Evolutionary conservation across 1,284 basidiomycete species (phyloP).

Genomic region (Melampsora larici-populina): DNA sequence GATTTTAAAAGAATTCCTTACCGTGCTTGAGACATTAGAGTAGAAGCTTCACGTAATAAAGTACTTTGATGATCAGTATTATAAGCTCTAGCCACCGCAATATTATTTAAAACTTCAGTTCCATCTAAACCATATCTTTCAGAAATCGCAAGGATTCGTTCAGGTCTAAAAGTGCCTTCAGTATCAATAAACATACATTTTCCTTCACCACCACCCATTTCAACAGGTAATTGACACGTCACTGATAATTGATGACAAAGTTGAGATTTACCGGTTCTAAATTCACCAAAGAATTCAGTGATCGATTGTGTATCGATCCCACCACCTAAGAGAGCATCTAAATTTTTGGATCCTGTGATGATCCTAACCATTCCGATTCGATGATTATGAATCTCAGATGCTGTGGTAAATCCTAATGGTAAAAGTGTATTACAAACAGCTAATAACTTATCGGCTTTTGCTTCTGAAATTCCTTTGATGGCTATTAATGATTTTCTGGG

Average conservation of each 20-base stretch:
- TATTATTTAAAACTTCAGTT: constrained; percentile 96
- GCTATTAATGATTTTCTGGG: constrained; percentile 87
- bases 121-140: constrained; percentile 93
- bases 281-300: constrained; percentile 98
- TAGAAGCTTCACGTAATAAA: constrained; percentile 84
- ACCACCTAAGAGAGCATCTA: constrained; percentile 92
- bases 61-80: constrained; percentile 97
- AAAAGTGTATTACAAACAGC: constrained; percentile 85
- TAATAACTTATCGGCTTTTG: constrained; percentile 95
- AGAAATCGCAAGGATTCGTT: constrained; percentile 87
- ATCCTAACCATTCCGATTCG: constrained; percentile 96
- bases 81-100: constrained; percentile 96
- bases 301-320: constrained; percentile 98
- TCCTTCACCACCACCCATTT: constrained; percentile 97
- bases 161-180: constrained; percentile 96
- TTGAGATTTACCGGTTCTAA: constrained; percentile 96
- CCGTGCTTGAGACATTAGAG: constrained; percentile 96
- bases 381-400: constrained; percentile 92
- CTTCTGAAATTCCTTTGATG: constrained; percentile 96
- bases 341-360: constrained; percentile 91
- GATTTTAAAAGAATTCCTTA: constrained; percentile 54
- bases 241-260: constrained; percentile 97
- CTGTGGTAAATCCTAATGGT: constrained; percentile 95
- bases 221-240: constrained; percentile 91
- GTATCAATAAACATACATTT: constrained; percentile 99